Percentiles rank a stretch among this genome's conserved stretches.
Conservation (phyloP, 306 rosid species). For the Dryas alaskensis region DNA sequence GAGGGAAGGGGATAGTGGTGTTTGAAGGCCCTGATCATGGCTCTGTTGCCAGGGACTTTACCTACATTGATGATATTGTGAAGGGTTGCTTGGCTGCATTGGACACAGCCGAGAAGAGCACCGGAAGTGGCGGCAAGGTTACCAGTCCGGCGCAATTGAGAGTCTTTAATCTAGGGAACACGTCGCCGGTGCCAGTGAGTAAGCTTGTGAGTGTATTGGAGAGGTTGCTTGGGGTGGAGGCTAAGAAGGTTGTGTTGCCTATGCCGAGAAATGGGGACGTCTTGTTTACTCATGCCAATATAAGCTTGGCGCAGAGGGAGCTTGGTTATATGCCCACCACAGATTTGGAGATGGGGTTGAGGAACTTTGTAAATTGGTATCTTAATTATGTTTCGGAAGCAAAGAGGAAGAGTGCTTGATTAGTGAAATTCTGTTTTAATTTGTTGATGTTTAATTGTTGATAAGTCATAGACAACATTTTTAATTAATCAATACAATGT, state of each 20-base stretch:
- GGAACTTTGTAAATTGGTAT: constrained; percentile 42
- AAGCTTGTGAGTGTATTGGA: constrained; percentile 39
- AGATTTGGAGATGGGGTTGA: constrained; percentile 41
- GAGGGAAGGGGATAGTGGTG: constrained; percentile 26
- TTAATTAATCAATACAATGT: too few relatives aligned
- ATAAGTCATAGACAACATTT: too few relatives aligned
- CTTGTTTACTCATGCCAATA: constrained; percentile 38
- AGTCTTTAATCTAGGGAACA: constrained; percentile 36
- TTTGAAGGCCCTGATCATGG: constrained; percentile 29
- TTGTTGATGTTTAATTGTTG: neutral
- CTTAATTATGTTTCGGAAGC: constrained; percentile 25
- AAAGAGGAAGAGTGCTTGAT: constrained; percentile 15
- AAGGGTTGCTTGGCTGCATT: constrained; percentile 43
- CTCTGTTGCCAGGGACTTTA: constrained; percentile 42
- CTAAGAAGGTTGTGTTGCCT: constrained; percentile 23
- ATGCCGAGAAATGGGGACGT: constrained; percentile 38
- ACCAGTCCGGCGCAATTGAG: constrained; percentile 3
- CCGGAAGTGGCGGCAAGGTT: constrained; percentile 35
- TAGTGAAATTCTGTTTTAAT: neutral
- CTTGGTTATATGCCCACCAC: constrained; percentile 40
- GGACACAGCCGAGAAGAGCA: constrained; percentile 39
- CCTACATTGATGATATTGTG: constrained; percentile 44
- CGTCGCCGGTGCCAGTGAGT: constrained; percentile 28
- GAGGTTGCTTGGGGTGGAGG: constrained; percentile 33
- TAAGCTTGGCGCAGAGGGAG: constrained; percentile 33